phyloP scores from a whole-genome alignment of 495 filamentous ascomycete species.

The Amniculicola lignicola region DNA sequence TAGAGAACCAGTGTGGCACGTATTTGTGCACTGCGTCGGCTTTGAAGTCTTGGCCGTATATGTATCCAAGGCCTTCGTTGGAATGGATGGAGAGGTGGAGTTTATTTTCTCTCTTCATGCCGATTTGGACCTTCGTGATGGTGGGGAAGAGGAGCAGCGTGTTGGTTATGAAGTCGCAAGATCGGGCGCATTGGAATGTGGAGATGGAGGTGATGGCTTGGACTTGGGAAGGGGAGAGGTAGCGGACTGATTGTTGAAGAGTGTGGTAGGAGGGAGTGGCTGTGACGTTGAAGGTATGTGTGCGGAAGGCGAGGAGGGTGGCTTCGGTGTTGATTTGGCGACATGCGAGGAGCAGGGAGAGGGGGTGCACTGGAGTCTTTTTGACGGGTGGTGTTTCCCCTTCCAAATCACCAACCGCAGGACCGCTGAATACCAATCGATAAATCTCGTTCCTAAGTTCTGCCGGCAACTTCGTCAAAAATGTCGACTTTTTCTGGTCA shows the following conservation, averaged over 20 bases:
- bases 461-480: conserved; percentile 5
- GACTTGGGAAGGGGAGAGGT: conserved; percentile 9
- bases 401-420: neutral
- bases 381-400: neutral
- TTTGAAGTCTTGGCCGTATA: neutral
- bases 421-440: neutral
- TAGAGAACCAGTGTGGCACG: neutral
- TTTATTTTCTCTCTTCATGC: neutral
- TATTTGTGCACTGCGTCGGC: neutral
- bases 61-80: neutral
- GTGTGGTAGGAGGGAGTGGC: neutral
- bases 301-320: conserved; percentile 17
- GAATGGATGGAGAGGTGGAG: neutral
- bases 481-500: conserved; percentile 1
- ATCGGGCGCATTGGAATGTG: neutral
- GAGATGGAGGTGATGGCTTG: conserved; percentile 2
- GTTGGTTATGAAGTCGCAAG: neutral
- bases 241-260: neutral
- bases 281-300: conserved; percentile 1
- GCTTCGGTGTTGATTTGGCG: conserved; percentile 17
- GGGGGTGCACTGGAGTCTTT: neutral
- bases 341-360: conserved; percentile 19
- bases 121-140: neutral
- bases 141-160: neutral
- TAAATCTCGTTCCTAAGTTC: conserved; percentile 20